phyloP scores from a whole-genome alignment of 202 grass and related monocot genomes.

The Zoysia matrella region DNA sequence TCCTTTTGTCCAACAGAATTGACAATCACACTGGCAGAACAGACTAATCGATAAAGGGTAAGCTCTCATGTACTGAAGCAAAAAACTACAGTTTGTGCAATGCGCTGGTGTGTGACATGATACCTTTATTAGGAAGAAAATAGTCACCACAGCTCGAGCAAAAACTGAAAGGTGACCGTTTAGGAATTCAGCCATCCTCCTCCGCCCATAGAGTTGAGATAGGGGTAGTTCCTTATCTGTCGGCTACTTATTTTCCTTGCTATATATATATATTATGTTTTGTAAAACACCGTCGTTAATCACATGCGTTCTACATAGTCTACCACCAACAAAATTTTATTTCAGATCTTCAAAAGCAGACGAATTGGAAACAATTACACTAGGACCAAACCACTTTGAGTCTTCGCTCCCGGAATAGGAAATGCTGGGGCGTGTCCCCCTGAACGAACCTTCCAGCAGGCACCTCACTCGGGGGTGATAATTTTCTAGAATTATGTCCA shows the following conservation, averaged over 20 bases:
- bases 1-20: no score
- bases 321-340: not conserved
- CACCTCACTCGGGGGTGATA: not conserved
- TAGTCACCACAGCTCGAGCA: not conserved
- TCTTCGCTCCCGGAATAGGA: no score
- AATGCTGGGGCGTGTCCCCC: no score
- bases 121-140: not conserved
- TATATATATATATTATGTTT: no score
- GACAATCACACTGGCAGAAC: not conserved
- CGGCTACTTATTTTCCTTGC: not conserved
- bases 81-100: not conserved
- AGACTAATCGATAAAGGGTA: not conserved
- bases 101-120: not conserved
- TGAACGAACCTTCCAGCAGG: no score
- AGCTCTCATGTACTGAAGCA: not conserved
- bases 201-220: not conserved
- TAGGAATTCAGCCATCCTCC: not conserved
- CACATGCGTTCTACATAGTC: not conserved
- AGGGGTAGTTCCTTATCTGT: not conserved
- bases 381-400: no score
- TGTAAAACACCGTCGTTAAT: not conserved
- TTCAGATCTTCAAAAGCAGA: not conserved
- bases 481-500: not conserved
- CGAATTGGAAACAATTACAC: not conserved
- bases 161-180: not conserved